phyloP scores from a whole-genome alignment of 2,329 filamentous ascomycete species.

The Pseudogymnoascus sp. region DNA sequence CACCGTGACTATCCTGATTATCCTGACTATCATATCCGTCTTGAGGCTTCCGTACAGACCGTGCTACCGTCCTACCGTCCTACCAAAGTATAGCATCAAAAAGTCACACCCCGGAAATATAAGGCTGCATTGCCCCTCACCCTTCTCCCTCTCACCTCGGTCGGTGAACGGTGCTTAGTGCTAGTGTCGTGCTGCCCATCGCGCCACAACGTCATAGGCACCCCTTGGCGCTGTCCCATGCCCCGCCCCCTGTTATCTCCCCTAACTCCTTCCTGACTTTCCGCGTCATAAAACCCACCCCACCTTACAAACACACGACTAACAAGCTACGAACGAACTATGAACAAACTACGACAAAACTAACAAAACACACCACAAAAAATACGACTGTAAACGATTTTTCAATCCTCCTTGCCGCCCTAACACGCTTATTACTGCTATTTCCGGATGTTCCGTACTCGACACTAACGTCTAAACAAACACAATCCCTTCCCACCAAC shows the following conservation, averaged over 20 bases:
- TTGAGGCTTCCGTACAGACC: not conserved
- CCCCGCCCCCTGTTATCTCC: not conserved
- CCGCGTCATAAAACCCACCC: not conserved
- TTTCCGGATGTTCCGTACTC: too few species aligned
- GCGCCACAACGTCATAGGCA: not conserved
- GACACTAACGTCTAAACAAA: not conserved
- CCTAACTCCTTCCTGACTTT: not conserved
- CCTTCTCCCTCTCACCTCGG: not conserved
- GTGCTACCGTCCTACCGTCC: not conserved
- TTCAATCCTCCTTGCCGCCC: not conserved
- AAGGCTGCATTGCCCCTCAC: not conserved
- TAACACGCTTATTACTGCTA: not conserved
- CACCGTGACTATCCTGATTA: not conserved
- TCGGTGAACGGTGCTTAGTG: not conserved
- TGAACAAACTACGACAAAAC: too few species aligned
- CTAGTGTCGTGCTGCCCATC: not conserved
- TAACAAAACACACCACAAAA: too few species aligned
- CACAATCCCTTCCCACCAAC: not conserved
- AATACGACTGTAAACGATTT: too few species aligned
- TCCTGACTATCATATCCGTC: not conserved
- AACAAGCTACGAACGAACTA: too few species aligned
- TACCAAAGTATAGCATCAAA: not conserved
- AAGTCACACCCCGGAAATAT: not conserved
- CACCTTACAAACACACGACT: not conserved
- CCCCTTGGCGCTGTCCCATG: not conserved